phyloP scores from a whole-genome alignment of 2,329 filamentous ascomycete species.

The Hypoxylon sp. region DNA sequence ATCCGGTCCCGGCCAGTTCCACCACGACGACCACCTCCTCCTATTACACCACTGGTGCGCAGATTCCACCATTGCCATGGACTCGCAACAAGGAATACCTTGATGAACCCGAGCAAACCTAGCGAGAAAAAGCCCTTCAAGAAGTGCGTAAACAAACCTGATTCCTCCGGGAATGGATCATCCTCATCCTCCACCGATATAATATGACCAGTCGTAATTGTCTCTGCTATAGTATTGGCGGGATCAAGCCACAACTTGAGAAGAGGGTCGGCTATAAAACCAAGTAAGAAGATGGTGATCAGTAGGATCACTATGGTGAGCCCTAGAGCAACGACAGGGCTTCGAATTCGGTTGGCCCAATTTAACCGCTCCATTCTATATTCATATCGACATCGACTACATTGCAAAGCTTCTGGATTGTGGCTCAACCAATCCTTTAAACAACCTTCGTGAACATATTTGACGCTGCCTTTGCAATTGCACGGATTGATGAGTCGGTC shows the following conservation, averaged over 20 bases:
- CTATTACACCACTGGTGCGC: constrained; percentile 71
- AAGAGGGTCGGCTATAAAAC: constrained; percentile 93
- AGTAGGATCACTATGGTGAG: constrained; percentile 82
- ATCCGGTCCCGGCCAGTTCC: constrained; percentile 82
- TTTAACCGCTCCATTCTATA: constrained; percentile 84
- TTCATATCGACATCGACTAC: constrained; percentile 87
- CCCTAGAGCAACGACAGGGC: constrained; percentile 74
- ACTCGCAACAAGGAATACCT: constrained; percentile 80
- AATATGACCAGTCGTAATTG: constrained; percentile 62
- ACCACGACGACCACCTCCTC: constrained; percentile 68
- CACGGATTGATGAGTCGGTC: constrained; percentile 85
- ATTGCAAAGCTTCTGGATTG: constrained; percentile 85
- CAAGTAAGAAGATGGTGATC: constrained; percentile 82
- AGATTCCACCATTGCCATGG: constrained; percentile 85
- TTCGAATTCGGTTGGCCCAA: constrained; percentile 80
- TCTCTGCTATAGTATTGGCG: constrained; percentile 70
- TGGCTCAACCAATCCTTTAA: constrained; percentile 85
- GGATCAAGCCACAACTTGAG: constrained; percentile 91
- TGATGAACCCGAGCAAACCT: constrained; percentile 87
- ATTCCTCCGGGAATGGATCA: constrained; percentile 64
- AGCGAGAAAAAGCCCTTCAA: constrained; percentile 91
- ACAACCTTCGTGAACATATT: constrained; percentile 95
- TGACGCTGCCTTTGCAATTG: constrained; percentile 91
- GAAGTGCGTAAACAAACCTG: constrained; percentile 86
- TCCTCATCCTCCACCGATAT: constrained; percentile 59